Conservation (phyloP, 2,329 filamentous ascomycete species). For the Penicillium corylophilum region DNA sequence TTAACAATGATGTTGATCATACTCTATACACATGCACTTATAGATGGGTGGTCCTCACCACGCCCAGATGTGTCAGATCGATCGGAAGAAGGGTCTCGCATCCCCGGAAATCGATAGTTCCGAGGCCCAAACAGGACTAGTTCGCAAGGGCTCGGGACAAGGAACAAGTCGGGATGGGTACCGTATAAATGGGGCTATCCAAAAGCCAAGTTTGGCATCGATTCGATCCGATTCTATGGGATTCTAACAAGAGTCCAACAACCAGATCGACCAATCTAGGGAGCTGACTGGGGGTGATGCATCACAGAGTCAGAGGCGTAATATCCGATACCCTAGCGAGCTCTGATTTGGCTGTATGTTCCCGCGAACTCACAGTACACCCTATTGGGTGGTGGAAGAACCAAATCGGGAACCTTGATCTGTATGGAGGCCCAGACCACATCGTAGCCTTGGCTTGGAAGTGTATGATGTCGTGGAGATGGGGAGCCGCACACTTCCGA, state of each 20-base stretch:
- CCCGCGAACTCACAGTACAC: neutral
- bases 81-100: neutral
- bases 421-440: neutral
- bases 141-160: neutral
- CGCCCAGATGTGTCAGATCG: too few species aligned
- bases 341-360: neutral
- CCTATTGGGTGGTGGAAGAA: neutral
- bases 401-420: neutral
- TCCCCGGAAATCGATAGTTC: neutral
- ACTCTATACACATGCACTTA: neutral
- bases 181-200: neutral
- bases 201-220: neutral
- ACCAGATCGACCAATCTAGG: neutral
- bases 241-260: slow-evolving; percentile 6
- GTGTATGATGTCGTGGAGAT: neutral
- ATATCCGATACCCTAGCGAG: neutral
- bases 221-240: slow-evolving; percentile 8
- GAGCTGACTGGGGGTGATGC: neutral
- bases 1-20: neutral
- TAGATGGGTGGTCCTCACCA: too few species aligned
- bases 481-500: neutral
- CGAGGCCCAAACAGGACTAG: neutral
- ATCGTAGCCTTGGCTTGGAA: neutral
- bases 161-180: neutral
- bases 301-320: neutral